Base-by-base conservation (phyloP, 2,329 filamentous ascomycete genomes). In the Clonostachys rosea region DNA sequence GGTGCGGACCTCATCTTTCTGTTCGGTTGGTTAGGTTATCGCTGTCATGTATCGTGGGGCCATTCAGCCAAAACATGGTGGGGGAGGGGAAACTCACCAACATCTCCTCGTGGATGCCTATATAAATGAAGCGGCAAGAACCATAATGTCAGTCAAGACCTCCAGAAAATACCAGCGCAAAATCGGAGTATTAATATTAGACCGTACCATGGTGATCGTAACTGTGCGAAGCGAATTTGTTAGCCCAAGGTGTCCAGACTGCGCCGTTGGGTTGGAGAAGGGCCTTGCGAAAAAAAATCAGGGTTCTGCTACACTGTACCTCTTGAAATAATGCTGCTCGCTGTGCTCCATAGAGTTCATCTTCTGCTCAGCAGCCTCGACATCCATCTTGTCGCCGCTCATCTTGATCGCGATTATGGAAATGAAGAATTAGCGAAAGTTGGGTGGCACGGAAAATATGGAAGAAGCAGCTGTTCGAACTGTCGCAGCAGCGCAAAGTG, bases 261-360 rank as follows among this genome's bases (percentile, higher is more conserved):
- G 24, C 24, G 24, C 24, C 24, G 24, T 30, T 30, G 24, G 24
- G 24, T 30, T 30, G 24, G 24, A 6, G 8, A 30, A 30, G 24
- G 9, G 24, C 9, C 24, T 30, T 30, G 24, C 24, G 24, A 30
- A 30, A 30, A 30, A 30, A 30, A 30, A 30, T 30, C 24, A 30
- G 24, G 24, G 24, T 30, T 30, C 24, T 30, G 24, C 24, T 30
- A 48, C 39, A 43, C 33, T 47, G 34, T 45, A 39, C 91, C 91
- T 96, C 75, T 96, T 97, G 77, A 97, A 97, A 78, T 97, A 99
- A 71, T 97, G 94, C 70, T 95, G 91, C 78, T 99, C 94, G 54
- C 91, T 94, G 74, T 96, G 91, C 66, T 89, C 87, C 80, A 96
- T 85, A 59, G 74, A 68, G 65, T 85, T 83, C 69, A 88, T 78